Conservation (phyloP, 2,329 filamentous ascomycete genomes). For the Venturia pyrina region DNA sequence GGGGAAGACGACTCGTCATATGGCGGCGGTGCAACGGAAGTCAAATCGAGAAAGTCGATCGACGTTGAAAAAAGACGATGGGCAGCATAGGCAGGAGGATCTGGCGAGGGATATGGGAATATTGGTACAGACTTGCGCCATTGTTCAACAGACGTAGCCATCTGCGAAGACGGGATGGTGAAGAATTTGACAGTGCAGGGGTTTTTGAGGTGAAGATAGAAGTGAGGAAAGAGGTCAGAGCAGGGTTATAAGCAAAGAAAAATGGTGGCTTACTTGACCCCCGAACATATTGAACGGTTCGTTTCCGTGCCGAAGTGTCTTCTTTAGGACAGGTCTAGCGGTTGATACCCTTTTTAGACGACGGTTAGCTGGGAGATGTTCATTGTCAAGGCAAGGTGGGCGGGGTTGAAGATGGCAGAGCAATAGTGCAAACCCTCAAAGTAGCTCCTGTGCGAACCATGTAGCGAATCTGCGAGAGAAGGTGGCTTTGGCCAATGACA, state of each 20-base stretch:
- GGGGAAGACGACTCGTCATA: background rate
- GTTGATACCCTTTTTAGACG: background rate
- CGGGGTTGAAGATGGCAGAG: background rate
- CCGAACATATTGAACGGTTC: conserved; percentile 4
- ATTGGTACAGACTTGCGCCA: background rate
- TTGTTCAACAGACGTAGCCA: background rate
- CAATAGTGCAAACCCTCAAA: background rate
- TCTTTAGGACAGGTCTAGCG: background rate
- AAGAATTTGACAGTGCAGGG: background rate
- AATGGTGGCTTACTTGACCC: conserved; percentile 2
- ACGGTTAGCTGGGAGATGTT: background rate
- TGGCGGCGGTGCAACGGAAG: background rate
- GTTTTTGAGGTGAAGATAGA: background rate
- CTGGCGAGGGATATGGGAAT: background rate
- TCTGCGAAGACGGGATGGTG: background rate
- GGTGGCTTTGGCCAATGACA: background rate
- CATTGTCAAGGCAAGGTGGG: background rate
- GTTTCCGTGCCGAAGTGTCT: background rate
- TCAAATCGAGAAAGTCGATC: background rate
- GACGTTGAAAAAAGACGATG: conserved; percentile 1
- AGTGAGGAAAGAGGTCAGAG: background rate
- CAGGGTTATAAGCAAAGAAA: background rate
- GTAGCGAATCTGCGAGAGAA: background rate
- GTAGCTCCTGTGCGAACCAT: background rate
- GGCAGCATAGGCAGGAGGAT: background rate